Conservation (phyloP, 2,329 filamentous ascomycete genomes). For the Pseudopyricularia cyperi region DNA sequence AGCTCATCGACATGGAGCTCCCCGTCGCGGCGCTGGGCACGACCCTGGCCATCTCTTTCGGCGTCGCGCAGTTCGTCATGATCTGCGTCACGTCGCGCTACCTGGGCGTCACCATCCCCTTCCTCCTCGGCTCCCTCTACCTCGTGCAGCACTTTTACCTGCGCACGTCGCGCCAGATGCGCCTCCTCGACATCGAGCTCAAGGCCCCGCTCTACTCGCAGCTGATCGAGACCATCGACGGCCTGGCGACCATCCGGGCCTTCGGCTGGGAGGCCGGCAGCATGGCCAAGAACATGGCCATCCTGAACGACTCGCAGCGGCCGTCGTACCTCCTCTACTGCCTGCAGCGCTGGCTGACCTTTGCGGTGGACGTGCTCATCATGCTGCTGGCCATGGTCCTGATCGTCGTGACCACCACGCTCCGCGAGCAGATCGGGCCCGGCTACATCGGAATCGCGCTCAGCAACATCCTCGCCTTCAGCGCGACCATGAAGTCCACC, state of each 20-base stretch:
- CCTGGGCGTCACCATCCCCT: conserved; percentile 27
- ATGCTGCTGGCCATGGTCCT: conserved; percentile 20
- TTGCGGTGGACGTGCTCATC: conserved; percentile 24
- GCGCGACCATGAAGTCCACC: conserved; percentile 8
- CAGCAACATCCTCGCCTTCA: conserved; percentile 14
- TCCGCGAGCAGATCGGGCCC: conserved; percentile 15
- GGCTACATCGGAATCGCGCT: conserved; percentile 19
- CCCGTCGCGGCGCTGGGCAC: conserved; percentile 12
- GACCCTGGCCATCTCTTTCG: conserved; percentile 10
- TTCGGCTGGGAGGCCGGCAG: conserved; percentile 37
- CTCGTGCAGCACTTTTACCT: conserved; percentile 35
- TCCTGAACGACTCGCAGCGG: conserved; percentile 39
- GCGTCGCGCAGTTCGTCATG: conserved; percentile 28
- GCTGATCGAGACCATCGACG: conserved; percentile 33
- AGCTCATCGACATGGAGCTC: conserved; percentile 21
- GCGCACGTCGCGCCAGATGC: conserved; percentile 36
- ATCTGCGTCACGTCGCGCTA: conserved; percentile 30
- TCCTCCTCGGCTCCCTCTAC: conserved; percentile 25
- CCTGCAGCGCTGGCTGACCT: conserved; percentile 40
- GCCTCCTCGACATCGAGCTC: conserved; percentile 37
- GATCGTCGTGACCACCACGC: conserved; percentile 19
- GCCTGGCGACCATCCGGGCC: conserved; percentile 35
- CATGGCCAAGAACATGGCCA: conserved; percentile 27
- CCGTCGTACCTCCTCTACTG: conserved; percentile 44
- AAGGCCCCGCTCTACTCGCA: conserved; percentile 30